Base-by-base conservation (phyloP, 371 early-diverging fungal species). In the Massospora cicadina region DNA sequence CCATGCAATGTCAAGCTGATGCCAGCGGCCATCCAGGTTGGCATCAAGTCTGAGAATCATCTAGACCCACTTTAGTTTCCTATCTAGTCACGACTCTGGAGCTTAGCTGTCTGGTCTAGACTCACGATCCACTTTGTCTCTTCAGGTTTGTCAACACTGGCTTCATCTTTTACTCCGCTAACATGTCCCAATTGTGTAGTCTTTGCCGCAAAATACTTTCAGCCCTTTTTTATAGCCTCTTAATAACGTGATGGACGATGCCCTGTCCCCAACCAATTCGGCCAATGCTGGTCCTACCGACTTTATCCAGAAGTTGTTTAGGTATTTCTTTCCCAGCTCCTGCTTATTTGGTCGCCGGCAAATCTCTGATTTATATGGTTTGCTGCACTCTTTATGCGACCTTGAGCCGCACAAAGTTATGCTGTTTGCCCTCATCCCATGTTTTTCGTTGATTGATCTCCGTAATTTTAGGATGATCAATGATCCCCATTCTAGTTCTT, bases 381-480 rank as follows among this genome's bases (percentile, higher is more conserved):
- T 43, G 43, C 43, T 10, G 17, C 43, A 5, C 43, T 17, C 17
- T 43, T 43, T 43, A 17, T 43, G 5, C 17, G 17, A 43, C 43
- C 43, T 43, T 43, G 5, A 43, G 10, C 43, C 5, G 43, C 17
- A 43, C 17, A 43, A 43, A 43, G 17, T 43, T 43, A 13, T 13
- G 24, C 23, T 58, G 13, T 58, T 23, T 25, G 54, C 13, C 54
- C 54, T n/a, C 54, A 13, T 13, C 54, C 54, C 13, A 13, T 54
- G 13, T 54, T 54, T 13, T n/a, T 13, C 13, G n/a, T 13, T n/a
- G n/a, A 54, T n/a, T 13, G n/a, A 54, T 61, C 58, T 13, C 55
- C 23, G 21, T 63, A 28, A 62, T 97, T 67, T 32, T 64, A 77
- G 83, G 33, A 81, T 86, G 81, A 75, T 91, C 0, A 79, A 79